Base-by-base conservation (phyloP, 257 asterid species). In the Ligustrum vulgare region DNA sequence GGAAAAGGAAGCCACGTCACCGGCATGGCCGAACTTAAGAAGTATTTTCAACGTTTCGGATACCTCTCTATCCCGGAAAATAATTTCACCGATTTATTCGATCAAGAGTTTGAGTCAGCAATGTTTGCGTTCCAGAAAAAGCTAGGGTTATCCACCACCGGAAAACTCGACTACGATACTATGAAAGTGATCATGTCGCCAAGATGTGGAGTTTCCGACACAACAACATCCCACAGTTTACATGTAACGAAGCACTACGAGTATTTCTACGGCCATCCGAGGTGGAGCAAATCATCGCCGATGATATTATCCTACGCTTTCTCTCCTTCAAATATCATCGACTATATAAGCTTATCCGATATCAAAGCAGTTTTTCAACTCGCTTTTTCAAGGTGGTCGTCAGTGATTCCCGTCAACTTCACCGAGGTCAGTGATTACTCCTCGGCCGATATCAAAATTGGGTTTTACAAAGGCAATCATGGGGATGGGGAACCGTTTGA, bases 401-500 rank as follows among this genome's bases (percentile, higher is more conserved):
- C 84, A 20, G 96, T 82, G 86, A 92, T 94, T 25, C 98, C 98
- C 22, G 96, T 92, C 78, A 87, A 84, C 69, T 94, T 94, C 85
- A 82, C 86, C 77, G 98, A 92, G 83, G n/a, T 80, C 2, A 78
- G 74, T 18, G 81, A 80, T 8, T 87, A 94, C 67, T 4, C 67
- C 3, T 1, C 16, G 0, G 97, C 98, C 28, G 89, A 94, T 67
- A 82, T 94, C 7, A 90, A 72, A 79, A 89, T 94, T 22, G 98
- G 98, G 31, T 94, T 94, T 81, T 90, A 83, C 75, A n/a, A 69
- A n/a, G 94, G 97, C 3, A 92, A 88, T 75, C 98, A 94, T 79
- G 98, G 98, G 1, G 98, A 94, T 66, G 98, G 96, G 8, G 85
- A 87, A 81, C 81, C 96, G 64, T 94, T 94, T 67, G 98, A 94